Evolutionary conservation across 1,139 yeast genomes (phyloP).

Genomic region (Yamadazyma diddensiae): DNA sequence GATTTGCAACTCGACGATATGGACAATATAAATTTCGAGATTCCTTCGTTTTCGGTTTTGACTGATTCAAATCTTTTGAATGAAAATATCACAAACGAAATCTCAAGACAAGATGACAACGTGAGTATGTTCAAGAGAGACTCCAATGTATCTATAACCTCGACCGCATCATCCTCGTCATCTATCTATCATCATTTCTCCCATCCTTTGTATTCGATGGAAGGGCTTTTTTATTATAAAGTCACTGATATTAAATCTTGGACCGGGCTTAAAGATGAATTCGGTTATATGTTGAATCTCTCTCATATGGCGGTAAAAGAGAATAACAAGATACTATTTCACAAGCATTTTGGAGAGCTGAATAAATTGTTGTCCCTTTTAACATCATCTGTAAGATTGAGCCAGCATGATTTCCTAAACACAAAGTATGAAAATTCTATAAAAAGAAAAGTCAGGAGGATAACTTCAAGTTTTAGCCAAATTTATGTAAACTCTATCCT

Average conservation of each 20-base stretch:
- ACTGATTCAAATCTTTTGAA: slow-evolving; percentile 20
- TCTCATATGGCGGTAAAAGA: slow-evolving; percentile 48
- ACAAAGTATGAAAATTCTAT: slow-evolving; percentile 46
- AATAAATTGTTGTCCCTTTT: slow-evolving; percentile 47
- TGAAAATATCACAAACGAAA: slow-evolving; percentile 1
- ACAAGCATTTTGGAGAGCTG: slow-evolving; percentile 49
- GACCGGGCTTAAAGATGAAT: slow-evolving; percentile 48
- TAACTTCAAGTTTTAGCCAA: slow-evolving; percentile 55
- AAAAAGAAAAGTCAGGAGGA: slow-evolving; percentile 45
- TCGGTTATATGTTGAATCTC: slow-evolving; percentile 45
- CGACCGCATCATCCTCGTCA: slow-evolving; percentile 24
- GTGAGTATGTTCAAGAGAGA: slow-evolving; percentile 36
- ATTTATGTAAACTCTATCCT: slow-evolving; percentile 58
- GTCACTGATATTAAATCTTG: slow-evolving; percentile 58
- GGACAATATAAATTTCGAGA: slow-evolving; percentile 21
- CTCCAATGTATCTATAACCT: slow-evolving; percentile 35
- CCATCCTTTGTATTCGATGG: slow-evolving; percentile 41
- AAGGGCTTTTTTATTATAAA: slow-evolving; percentile 51
- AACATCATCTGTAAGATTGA: slow-evolving; percentile 51
- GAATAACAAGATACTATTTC: slow-evolving; percentile 48
- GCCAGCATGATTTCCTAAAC: slow-evolving; percentile 46
- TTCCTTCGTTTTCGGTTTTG: slow-evolving; percentile 28
- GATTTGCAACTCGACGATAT: slow-evolving; percentile 19
- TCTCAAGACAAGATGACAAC: slow-evolving; percentile 10
- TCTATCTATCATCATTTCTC: slow-evolving; percentile 41